A percentile compares a stretch with the other conserved stretches of the same genome.
These are phyloP conservation scores for Brassica juncea DNA, from an alignment of 345 rosid genomes.

Conservation along the genomic window DNA sequence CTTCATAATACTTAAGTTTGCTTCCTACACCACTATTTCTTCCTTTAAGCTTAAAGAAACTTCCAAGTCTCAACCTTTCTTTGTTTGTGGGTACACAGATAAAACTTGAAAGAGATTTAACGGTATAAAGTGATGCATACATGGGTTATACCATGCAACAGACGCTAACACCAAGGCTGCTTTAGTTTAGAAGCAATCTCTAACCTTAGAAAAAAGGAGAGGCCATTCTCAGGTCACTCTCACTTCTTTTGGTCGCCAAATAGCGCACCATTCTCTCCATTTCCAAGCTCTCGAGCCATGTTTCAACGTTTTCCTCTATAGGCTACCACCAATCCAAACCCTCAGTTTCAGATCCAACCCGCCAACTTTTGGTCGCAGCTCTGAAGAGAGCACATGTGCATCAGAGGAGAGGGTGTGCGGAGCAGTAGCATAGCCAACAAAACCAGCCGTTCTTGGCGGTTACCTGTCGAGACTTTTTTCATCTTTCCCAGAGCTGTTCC, in stretches of 20 bases:
- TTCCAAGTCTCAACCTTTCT: constrained; percentile 13
- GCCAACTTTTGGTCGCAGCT: constrained; percentile 68
- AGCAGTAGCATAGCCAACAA: constrained; percentile 65
- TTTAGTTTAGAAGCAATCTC: constrained; percentile 89
- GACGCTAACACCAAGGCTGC: constrained; percentile 97
- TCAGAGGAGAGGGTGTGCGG: constrained; percentile 69
- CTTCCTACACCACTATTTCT: background rate
- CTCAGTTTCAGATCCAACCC: constrained; percentile 48
- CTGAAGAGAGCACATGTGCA: constrained; percentile 81
- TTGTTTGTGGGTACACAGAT: background rate
- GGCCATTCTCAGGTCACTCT: constrained; percentile 90
- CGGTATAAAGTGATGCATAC: constrained; percentile 73
- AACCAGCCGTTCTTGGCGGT: constrained; percentile 45
- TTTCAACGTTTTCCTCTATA: constrained; percentile 74
- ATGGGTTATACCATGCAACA: constrained; percentile 89
- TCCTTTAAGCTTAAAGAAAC: constrained; percentile 12
- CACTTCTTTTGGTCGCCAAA: constrained; percentile 39
- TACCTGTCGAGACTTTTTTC: no score
- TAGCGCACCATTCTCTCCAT: constrained; percentile 61
- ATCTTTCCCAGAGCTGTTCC: no score
- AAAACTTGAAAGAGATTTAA: no score
- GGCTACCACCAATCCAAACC: constrained; percentile 62
- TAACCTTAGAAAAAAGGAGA: constrained; percentile 74
- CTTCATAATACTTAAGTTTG: constrained; percentile 9
- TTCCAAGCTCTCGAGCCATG: constrained; percentile 72